These are phyloP conservation scores for Podospora conica DNA, from an alignment of 495 filamentous ascomycete species.

Conservation along the genomic window DNA sequence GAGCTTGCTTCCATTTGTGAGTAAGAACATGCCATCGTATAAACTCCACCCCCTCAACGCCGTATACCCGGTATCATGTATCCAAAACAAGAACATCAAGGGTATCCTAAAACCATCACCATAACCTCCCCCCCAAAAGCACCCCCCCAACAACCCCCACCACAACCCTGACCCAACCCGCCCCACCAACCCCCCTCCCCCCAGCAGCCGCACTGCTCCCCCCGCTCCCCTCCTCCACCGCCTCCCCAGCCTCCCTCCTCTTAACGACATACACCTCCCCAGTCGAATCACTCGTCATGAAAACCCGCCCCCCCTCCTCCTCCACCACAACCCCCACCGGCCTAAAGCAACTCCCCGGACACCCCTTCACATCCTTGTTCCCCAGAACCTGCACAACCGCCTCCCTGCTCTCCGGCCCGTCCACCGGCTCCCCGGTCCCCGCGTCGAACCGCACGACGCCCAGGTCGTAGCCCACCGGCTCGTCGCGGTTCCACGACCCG, in stretches of 20 bases:
- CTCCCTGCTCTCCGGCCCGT: constrained; percentile 32
- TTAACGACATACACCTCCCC: constrained; percentile 54
- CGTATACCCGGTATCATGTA: not conserved
- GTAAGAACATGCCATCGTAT: not conserved
- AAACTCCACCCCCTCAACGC: not conserved
- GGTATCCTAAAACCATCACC: not conserved
- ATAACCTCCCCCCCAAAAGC: not conserved
- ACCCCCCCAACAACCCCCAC: not conserved
- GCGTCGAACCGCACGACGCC: constrained; percentile 37
- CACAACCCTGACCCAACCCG: not conserved
- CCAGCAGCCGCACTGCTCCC: not conserved
- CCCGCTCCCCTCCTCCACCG: not conserved
- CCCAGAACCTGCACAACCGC: constrained; percentile 45
- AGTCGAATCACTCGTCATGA: constrained; percentile 50
- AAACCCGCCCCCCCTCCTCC: constrained; percentile 37
- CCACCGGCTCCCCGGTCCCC: constrained; percentile 37
- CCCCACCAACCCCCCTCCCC: not conserved
- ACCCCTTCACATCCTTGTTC: constrained; percentile 39
- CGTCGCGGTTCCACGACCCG: constrained; percentile 47
- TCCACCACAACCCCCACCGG: constrained; percentile 53
- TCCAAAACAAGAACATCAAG: not conserved
- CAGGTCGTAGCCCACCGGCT: constrained; percentile 52
- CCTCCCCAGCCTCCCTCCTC: constrained; percentile 4
- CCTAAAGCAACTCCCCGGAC: constrained; percentile 47
- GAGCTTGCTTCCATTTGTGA: too few relatives aligned